These are phyloP conservation scores for Russula compacta DNA, from an alignment of 768 basidiomycete species.

Conservation along the genomic window DNA sequence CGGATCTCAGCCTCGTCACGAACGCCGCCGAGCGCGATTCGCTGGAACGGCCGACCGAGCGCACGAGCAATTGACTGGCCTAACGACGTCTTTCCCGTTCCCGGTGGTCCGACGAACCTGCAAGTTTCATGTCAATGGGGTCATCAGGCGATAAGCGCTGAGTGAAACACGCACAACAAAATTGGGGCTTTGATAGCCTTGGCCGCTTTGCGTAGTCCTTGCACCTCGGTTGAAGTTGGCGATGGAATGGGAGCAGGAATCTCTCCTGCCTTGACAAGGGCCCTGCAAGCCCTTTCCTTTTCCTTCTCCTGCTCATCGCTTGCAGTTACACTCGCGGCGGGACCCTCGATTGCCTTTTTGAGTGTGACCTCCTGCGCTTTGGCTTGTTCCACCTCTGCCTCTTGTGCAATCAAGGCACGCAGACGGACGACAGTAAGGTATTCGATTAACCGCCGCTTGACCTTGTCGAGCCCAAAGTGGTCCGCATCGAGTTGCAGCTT, in stretches of 20 bases:
- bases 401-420: conserved; percentile 21
- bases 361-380: conserved; percentile 18
- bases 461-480: conserved; percentile 86
- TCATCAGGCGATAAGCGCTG: background rate
- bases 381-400: conserved; percentile 3
- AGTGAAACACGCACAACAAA: conserved; percentile 38
- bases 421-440: conserved; percentile 81
- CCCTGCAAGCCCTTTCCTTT: background rate
- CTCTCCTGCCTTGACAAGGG: conserved; percentile 13
- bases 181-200: conserved; percentile 62
- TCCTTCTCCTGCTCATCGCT: conserved; percentile 6
- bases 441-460: conserved; percentile 86
- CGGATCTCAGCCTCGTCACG: conserved; percentile 85
- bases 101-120: conserved; percentile 85
- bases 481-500: conserved; percentile 78
- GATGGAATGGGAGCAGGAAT: background rate
- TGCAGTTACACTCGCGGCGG: conserved; percentile 10
- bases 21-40: conserved; percentile 87
- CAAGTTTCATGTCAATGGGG: background rate
- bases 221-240: conserved; percentile 8
- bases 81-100: conserved; percentile 86
- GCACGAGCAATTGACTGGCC: conserved; percentile 84
- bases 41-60: conserved; percentile 77
- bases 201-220: conserved; percentile 8
- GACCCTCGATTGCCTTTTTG: conserved; percentile 16